These are phyloP conservation scores for Sporothrix globosa DNA, from an alignment of 2,329 filamentous ascomycete genomes.

Conservation along the genomic window DNA sequence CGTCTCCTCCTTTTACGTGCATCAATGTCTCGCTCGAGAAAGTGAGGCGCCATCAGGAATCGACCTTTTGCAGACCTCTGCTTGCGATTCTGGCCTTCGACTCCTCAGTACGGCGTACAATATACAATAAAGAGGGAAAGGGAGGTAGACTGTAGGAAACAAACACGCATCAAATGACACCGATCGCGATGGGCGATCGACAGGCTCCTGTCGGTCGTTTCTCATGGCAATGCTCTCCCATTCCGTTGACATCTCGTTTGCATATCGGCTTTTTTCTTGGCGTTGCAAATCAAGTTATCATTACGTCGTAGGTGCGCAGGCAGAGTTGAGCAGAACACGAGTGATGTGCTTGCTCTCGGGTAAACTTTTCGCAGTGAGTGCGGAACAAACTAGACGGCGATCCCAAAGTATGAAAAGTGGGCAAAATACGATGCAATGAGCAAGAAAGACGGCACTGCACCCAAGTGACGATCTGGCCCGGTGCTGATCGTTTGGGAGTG, in stretches of 20 bases:
- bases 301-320: not conserved
- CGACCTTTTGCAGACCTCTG: not conserved
- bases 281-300: not conserved
- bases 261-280: constrained; percentile 8
- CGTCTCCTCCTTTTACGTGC: not conserved
- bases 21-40: not conserved
- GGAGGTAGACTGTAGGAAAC: not conserved
- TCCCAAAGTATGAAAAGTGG: not conserved
- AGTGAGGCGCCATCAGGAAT: constrained; percentile 7
- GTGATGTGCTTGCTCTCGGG: not conserved
- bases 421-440: not conserved
- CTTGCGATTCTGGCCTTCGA: not conserved
- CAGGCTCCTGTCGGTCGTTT: constrained; percentile 12
- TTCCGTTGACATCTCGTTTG: not conserved
- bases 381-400: not conserved
- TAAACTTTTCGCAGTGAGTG: not conserved
- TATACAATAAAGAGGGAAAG: not conserved
- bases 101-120: too few relatives aligned
- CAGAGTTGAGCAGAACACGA: not conserved
- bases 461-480: constrained; percentile 18
- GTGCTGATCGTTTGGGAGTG: constrained; percentile 15
- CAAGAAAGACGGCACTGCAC: not conserved
- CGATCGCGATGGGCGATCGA: constrained; percentile 7
- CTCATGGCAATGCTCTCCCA: constrained; percentile 8
- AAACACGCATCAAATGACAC: not conserved